Percentiles rank a stretch among this genome's conserved stretches.
Evolutionary conservation across 805 yeast genomes (phyloP).

Genomic region (Saccharomyces eubayanus): DNA sequence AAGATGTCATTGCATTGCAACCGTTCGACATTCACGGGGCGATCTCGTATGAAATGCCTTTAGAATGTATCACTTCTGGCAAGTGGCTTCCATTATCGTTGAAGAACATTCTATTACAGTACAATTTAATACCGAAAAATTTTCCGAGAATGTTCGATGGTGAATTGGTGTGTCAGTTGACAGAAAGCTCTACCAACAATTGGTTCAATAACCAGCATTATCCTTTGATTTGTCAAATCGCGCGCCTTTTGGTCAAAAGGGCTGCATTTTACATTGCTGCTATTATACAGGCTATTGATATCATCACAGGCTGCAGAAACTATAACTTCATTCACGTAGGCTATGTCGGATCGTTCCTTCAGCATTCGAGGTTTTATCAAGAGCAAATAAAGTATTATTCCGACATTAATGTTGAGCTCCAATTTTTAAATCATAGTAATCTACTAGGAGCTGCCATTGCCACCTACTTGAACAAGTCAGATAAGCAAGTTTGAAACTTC

Average conservation of each 20-base stretch:
- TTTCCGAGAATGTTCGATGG: slow-evolving; percentile 16
- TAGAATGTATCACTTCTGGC: slow-evolving; percentile 25
- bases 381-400: slow-evolving; percentile 12
- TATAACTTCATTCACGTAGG: slow-evolving; percentile 12
- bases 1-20: slow-evolving; percentile 10
- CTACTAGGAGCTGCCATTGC: slow-evolving; percentile 24
- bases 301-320: slow-evolving; percentile 2
- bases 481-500: neutral
- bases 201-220: neutral
- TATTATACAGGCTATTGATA: slow-evolving; percentile 12
- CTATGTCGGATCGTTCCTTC: slow-evolving; percentile 24
- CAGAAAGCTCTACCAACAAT: slow-evolving; percentile 2
- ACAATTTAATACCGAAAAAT: slow-evolving; percentile 5
- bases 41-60: slow-evolving; percentile 17
- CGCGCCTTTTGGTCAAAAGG: slow-evolving; percentile 16
- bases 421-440: slow-evolving; percentile 21
- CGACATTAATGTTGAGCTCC: slow-evolving; percentile 8
- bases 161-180: slow-evolving; percentile 11
- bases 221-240: slow-evolving; percentile 5
- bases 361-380: slow-evolving; percentile 13
- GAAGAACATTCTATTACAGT: slow-evolving; percentile 10
- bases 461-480: slow-evolving; percentile 5
- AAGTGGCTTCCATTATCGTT: slow-evolving; percentile 22
- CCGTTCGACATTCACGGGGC: slow-evolving; percentile 13
- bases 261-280: slow-evolving; percentile 20